A percentile compares a stretch with the other conserved stretches of the same genome.
These are phyloP conservation scores for Vitis hybrid DNA, from an alignment of 177 flowering plant genomes.

Conservation along the genomic window DNA sequence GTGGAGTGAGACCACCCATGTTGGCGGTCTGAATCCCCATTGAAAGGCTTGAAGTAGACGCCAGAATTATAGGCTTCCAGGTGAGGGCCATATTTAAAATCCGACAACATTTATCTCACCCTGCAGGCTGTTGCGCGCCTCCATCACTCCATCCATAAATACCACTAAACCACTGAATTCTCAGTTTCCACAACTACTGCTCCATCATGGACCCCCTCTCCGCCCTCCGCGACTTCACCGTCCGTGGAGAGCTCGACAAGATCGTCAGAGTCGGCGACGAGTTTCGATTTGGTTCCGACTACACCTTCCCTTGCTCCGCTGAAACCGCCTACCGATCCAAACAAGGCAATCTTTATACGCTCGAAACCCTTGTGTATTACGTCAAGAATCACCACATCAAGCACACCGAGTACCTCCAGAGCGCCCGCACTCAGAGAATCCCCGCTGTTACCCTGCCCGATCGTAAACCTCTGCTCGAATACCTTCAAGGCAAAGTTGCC, in stretches of 20 bases:
- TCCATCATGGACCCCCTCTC: constrained; percentile 83
- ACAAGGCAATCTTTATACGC: constrained; percentile 77
- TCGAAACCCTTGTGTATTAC: constrained; percentile 78
- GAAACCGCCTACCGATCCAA: constrained; percentile 86
- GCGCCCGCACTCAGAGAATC: constrained; percentile 50
- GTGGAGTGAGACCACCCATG: no score
- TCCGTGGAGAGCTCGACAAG: constrained; percentile 66
- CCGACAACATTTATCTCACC: no score
- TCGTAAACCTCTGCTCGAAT: constrained; percentile 79
- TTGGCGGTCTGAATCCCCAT: no score
- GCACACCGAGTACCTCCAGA: constrained; percentile 78
- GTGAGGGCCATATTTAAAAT: no score
- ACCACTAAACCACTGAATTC: no score
- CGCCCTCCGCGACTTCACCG: constrained; percentile 83
- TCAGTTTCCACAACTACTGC: not conserved
- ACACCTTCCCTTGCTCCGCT: constrained; percentile 63
- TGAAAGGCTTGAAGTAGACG: no score
- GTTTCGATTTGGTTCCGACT: constrained; percentile 71
- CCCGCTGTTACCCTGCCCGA: constrained; percentile 82
- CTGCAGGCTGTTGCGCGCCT: no score
- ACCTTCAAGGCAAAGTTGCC: constrained; percentile 67
- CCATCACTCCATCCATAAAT: no score
- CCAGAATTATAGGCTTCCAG: no score
- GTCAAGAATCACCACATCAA: constrained; percentile 66
- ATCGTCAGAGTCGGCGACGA: constrained; percentile 63